Evolutionary conservation across 2,329 filamentous ascomycete species (phyloP).

Genomic region (Aureobasidium musti): DNA sequence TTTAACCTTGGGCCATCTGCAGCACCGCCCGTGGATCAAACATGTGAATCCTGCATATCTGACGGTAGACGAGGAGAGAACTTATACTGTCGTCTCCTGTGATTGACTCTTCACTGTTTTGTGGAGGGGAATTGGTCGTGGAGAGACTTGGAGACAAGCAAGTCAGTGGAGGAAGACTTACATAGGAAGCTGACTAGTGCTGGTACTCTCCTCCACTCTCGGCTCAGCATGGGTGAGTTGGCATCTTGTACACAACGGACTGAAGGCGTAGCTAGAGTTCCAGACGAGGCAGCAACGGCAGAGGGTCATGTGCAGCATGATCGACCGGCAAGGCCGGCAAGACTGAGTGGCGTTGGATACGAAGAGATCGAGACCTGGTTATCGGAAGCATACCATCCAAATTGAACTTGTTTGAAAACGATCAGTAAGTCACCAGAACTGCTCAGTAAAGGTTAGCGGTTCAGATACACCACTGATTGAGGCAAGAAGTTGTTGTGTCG

Average conservation of each 20-base stretch:
- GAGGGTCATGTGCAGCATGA: background rate
- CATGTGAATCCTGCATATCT: too few species aligned
- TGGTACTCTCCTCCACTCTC: background rate
- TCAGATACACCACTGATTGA: background rate
- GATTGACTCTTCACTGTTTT: too few species aligned
- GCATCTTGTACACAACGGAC: background rate
- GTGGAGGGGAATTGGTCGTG: background rate
- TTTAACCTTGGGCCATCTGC: too few species aligned
- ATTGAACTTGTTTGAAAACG: background rate
- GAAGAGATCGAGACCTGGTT: background rate
- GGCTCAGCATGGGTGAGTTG: conserved; percentile 1
- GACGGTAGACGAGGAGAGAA: too few species aligned
- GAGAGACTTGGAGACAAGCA: background rate
- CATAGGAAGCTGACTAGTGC: too few species aligned
- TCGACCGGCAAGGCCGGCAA: background rate
- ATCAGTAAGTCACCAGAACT: background rate
- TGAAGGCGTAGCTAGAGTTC: too few species aligned
- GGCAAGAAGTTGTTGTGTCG: background rate
- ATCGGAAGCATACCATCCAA: background rate
- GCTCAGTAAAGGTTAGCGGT: background rate
- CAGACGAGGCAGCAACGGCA: background rate
- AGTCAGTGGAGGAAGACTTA: background rate
- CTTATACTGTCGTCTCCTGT: too few species aligned
- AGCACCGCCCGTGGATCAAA: too few species aligned
- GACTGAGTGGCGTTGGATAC: background rate